Evolutionary conservation across 2,329 filamentous ascomycete genomes (phyloP).

Genomic region (Tolypocladium cylindrosporum): DNA sequence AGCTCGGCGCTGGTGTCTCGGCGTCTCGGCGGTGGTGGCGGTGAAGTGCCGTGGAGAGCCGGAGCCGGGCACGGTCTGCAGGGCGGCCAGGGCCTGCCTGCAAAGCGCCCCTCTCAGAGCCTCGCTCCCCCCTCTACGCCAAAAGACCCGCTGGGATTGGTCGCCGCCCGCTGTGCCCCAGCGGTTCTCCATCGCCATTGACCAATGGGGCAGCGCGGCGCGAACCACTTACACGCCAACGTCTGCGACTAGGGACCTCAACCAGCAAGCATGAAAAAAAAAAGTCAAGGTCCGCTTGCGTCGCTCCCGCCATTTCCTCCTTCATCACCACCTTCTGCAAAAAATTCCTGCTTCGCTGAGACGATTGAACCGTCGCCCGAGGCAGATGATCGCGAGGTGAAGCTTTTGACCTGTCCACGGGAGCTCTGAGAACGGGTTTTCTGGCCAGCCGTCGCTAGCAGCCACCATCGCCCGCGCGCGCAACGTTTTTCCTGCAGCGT

Average conservation of each 20-base stretch:
- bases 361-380: conserved; percentile 10
- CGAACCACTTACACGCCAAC: not conserved
- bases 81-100: not conserved
- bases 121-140: not conserved
- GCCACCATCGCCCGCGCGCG: conserved; percentile 13
- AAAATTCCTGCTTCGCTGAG: not conserved
- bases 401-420: conserved; percentile 23
- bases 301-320: not conserved
- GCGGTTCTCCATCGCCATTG: not conserved
- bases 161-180: not conserved
- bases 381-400: conserved; percentile 27
- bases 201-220: not conserved
- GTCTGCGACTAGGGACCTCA: not conserved
- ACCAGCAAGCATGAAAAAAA: not conserved
- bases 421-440: conserved; percentile 28
- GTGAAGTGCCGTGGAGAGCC: not conserved
- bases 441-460: conserved; percentile 24
- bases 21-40: not conserved
- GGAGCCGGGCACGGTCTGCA: not conserved
- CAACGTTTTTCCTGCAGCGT: conserved; percentile 10
- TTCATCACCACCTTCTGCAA: not conserved
- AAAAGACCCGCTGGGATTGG: not conserved
- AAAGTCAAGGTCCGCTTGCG: not conserved
- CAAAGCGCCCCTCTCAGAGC: not conserved
- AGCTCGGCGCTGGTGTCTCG: no score